Percentiles rank a stretch among this genome's conserved stretches.
phyloP scores from a whole-genome alignment of 257 asterid genomes.

The Ballota nigra region DNA sequence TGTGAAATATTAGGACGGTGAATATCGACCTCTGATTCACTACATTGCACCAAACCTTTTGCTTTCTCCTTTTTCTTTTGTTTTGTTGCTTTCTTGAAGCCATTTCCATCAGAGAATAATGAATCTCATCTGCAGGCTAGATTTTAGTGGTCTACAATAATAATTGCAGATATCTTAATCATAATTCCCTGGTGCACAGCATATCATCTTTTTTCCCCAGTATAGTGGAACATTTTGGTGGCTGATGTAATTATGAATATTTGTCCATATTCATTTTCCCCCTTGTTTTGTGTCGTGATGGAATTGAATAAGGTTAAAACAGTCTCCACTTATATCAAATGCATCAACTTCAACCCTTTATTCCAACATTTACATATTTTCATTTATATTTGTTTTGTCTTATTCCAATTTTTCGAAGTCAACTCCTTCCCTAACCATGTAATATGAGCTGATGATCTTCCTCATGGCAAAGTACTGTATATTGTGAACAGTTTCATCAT shows the following conservation, averaged over 20 bases:
- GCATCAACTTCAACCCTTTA: no score
- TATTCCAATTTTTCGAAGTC: no score
- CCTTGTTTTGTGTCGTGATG: neutral
- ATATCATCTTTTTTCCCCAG: neutral
- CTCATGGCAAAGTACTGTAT: no score
- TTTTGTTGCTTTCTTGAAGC: slow-evolving; percentile 6
- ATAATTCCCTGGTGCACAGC: neutral
- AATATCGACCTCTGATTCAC: slow-evolving; percentile 4
- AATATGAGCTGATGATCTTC: no score
- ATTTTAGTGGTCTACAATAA: slow-evolving; percentile 10
- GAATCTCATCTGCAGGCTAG: slow-evolving; percentile 4
- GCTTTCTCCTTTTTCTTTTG: neutral
- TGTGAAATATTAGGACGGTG: slow-evolving; percentile 14
- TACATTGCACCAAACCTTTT: neutral
- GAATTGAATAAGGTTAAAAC: neutral
- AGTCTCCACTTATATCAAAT: neutral
- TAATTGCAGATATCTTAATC: slow-evolving; percentile 7
- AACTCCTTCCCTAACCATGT: neutral
- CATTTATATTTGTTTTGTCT: neutral
- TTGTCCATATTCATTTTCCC: neutral
- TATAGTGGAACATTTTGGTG: neutral
- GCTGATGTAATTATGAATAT: neutral
- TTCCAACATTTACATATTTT: no score
- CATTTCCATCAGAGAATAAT: slow-evolving; percentile 16
- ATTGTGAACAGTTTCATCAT: no score